These are phyloP conservation scores for Maudiozyma bulderi DNA, from an alignment of 805 yeast species.

Conservation along the genomic window DNA sequence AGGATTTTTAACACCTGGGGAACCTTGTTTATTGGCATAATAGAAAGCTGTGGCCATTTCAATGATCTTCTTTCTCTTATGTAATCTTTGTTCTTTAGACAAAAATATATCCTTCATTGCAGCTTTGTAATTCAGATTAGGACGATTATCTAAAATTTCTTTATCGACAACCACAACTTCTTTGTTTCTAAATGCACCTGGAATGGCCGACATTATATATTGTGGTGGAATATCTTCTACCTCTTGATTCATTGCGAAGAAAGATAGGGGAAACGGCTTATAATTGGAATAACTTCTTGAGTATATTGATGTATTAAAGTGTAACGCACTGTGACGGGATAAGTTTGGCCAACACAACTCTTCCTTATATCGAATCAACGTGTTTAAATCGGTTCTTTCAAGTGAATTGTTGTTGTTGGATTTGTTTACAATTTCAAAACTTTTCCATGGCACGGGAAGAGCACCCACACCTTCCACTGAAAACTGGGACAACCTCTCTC, in stretches of 20 bases:
- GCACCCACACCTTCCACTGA: too few relatives aligned
- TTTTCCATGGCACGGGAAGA: too few relatives aligned
- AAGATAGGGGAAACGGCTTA: not conserved
- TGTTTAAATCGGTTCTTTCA: too few relatives aligned
- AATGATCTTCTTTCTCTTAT: slow-evolving; percentile 5
- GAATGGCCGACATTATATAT: not conserved
- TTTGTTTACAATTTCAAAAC: too few relatives aligned
- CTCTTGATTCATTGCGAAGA: not conserved
- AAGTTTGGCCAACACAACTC: too few relatives aligned
- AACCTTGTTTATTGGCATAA: not conserved
- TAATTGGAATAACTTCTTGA: too few relatives aligned
- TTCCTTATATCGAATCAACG: too few relatives aligned
- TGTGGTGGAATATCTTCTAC: not conserved
- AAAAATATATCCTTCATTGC: slow-evolving; percentile 1
- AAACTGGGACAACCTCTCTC: too few relatives aligned
- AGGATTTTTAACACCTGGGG: not conserved
- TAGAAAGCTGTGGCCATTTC: slow-evolving; percentile 7
- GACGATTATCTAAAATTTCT: slow-evolving; percentile 1
- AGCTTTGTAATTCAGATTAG: slow-evolving; percentile 3
- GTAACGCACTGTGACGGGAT: too few relatives aligned
- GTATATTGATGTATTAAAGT: too few relatives aligned
- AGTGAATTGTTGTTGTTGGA: too few relatives aligned
- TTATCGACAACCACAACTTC: slow-evolving; percentile 5
- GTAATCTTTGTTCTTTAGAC: slow-evolving; percentile 1
- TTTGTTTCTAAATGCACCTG: slow-evolving; percentile 4